These are phyloP conservation scores for Daedaleopsis sinensis DNA, from an alignment of 768 basidiomycete species.

Conservation along the genomic window DNA sequence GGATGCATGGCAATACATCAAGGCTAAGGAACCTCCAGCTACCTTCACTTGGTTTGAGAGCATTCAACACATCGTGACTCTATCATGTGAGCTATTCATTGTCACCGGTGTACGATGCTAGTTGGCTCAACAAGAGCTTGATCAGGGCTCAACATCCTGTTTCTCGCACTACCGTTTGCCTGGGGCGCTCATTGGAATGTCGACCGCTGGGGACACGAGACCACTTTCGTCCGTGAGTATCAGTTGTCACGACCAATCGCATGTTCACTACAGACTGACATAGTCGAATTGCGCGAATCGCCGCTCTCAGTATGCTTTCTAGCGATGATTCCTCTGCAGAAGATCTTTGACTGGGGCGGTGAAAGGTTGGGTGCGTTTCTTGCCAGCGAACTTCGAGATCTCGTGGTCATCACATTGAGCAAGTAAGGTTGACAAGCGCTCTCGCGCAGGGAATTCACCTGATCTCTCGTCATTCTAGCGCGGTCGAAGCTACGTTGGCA, in stretches of 20 bases:
- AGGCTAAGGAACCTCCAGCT: too few relatives aligned
- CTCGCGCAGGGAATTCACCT: too few relatives aligned
- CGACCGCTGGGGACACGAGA: conserved; percentile 35
- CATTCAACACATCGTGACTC: too few relatives aligned
- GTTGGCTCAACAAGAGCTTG: background rate
- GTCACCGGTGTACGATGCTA: too few relatives aligned
- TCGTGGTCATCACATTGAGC: conserved; percentile 63
- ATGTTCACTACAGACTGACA: too few relatives aligned
- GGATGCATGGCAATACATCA: too few relatives aligned
- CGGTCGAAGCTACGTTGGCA: conserved; percentile 72
- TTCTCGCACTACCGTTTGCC: conserved; percentile 60
- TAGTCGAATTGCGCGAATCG: too few relatives aligned
- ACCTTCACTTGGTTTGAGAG: too few relatives aligned
- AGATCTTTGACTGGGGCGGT: conserved; percentile 65
- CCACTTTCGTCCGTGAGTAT: conserved; percentile 50
- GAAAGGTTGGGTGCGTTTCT: conserved; percentile 57
- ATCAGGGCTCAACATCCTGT: conserved; percentile 49
- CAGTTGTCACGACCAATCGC: too few relatives aligned
- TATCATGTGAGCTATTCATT: too few relatives aligned
- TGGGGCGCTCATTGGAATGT: conserved; percentile 27
- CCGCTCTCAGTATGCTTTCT: conserved; percentile 32
- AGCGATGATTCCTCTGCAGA: conserved; percentile 64
- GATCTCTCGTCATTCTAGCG: conserved; percentile 45
- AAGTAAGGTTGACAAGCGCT: too few relatives aligned
- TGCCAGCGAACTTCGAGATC: conserved; percentile 60